phyloP scores from a whole-genome alignment of 441 rosid genomes.

The Dalechampia spathulata region DNA sequence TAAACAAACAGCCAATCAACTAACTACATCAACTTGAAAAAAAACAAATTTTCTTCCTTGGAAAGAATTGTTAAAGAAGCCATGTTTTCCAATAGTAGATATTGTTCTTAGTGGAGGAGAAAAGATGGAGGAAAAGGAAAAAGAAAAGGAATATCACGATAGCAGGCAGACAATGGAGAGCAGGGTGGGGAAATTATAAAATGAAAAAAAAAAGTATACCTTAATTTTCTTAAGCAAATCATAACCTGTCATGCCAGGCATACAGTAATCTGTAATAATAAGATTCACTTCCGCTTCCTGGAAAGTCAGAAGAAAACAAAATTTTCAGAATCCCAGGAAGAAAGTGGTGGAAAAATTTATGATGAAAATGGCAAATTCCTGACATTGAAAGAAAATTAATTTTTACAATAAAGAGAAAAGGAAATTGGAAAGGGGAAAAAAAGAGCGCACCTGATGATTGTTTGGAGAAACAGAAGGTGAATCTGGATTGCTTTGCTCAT shows the following conservation, averaged over 20 bases:
- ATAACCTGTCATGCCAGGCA: constrained; percentile 94
- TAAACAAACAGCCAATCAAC: neutral
- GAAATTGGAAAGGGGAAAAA: neutral
- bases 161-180: no score
- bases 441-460: constrained; percentile 26
- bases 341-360: neutral
- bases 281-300: constrained; percentile 60
- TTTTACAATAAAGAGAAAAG: no score
- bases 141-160: constrained; percentile 19
- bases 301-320: constrained; percentile 3
- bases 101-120: constrained; percentile 12
- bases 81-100: constrained; percentile 18
- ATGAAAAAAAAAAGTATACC: constrained; percentile 27
- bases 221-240: constrained; percentile 76
- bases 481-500: constrained; percentile 22
- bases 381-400: constrained; percentile 3
- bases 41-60: neutral
- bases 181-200: no score
- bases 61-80: neutral
- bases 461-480: constrained; percentile 25
- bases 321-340: constrained; percentile 2
- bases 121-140: neutral
- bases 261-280: constrained; percentile 77
- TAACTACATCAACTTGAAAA: neutral
- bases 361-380: neutral